Percentiles rank a stretch among this genome's conserved stretches.
Conservation (phyloP, 768 basidiomycete species). For the Mycena capillaripes region DNA sequence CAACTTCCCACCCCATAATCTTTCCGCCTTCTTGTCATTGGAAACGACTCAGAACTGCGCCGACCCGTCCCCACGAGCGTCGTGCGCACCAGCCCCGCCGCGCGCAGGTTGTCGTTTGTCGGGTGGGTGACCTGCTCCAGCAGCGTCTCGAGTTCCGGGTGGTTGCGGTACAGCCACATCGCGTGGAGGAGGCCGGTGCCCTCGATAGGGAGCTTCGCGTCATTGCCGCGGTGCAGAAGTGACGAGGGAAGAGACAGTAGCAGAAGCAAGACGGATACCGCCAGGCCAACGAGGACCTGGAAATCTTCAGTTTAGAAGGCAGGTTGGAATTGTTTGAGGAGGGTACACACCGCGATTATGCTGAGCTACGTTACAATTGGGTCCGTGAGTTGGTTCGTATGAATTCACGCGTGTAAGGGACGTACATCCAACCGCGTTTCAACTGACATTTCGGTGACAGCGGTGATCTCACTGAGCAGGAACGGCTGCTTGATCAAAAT, state of each 20-base stretch:
- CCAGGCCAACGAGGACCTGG: background rate
- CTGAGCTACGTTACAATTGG: background rate
- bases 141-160: background rate
- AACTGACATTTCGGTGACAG: background rate
- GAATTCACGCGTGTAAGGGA: too few species aligned
- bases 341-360: slow-evolving; percentile 5
- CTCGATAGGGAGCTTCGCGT: background rate
- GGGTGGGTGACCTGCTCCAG: background rate
- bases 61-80: too few species aligned
- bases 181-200: background rate
- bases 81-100: background rate
- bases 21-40: too few species aligned
- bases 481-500: too few species aligned
- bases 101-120: background rate
- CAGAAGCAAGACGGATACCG: background rate
- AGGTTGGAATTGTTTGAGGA: background rate
- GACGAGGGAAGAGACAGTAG: background rate
- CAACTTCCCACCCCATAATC: too few species aligned
- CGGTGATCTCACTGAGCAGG: background rate
- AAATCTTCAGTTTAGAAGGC: background rate
- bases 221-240: background rate
- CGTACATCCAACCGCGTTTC: background rate
- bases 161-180: background rate
- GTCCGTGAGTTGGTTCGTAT: background rate
- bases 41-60: too few species aligned